These are phyloP conservation scores for Porphyrellus cyaneotinctus DNA, from an alignment of 768 basidiomycete genomes.

Conservation along the genomic window DNA sequence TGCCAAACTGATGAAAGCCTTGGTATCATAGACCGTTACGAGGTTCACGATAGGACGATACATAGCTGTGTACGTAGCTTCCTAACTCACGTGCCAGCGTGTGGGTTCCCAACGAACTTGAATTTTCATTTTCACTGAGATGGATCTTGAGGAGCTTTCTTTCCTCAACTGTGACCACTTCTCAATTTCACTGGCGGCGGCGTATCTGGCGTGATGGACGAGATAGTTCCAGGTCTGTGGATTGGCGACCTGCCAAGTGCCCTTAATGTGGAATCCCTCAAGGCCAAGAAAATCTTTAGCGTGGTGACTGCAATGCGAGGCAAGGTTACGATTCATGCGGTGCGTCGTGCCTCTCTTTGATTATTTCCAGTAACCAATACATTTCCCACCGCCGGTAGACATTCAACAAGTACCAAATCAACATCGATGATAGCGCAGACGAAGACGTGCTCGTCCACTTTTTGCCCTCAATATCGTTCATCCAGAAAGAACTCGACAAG, in stretches of 20 bases:
- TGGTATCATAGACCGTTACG: background rate
- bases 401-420: slow-evolving; percentile 74
- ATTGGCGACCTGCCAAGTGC: slow-evolving; percentile 78
- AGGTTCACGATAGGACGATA: background rate
- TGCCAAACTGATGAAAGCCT: slow-evolving; percentile 9
- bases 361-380: background rate
- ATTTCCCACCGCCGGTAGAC: slow-evolving; percentile 46
- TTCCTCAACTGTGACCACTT: background rate
- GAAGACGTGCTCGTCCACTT: slow-evolving; percentile 79
- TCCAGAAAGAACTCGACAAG: slow-evolving; percentile 72
- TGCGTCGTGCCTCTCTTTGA: slow-evolving; percentile 23
- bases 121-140: background rate
- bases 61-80: no score
- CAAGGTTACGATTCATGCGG: slow-evolving; percentile 60
- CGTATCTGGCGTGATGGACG: slow-evolving; percentile 51
- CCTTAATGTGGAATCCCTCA: slow-evolving; percentile 55
- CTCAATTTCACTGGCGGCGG: background rate
- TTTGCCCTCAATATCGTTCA: slow-evolving; percentile 77
- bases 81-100: no score
- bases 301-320: slow-evolving; percentile 73
- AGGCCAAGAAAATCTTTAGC: slow-evolving; percentile 69
- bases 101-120: background rate
- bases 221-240: slow-evolving; percentile 79
- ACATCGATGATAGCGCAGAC: slow-evolving; percentile 70
- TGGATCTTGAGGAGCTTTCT: background rate